Evolutionary conservation across 2,329 filamentous ascomycete genomes (phyloP), one percentile per base, ranked within the genome.

Genomic region (Trichoderma sp.): DNA sequence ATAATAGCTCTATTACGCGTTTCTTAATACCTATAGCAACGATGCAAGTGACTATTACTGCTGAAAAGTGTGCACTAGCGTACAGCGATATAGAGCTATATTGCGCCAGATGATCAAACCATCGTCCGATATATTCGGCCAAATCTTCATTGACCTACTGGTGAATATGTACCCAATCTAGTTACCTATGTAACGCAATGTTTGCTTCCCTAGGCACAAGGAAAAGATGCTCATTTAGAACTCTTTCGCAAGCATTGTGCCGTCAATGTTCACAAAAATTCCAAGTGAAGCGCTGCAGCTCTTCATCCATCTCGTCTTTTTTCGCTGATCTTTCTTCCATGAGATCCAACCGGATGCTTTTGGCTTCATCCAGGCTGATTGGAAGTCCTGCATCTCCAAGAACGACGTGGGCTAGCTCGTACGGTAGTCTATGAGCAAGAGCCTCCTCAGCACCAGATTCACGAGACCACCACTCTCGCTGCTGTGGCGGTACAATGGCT

Each of bases 401-500:
- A 1, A 77, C 70, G 70, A 75, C 72, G 1, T 72, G 37, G 2
- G 67, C 70, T 5, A 77, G 31, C 69, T 77, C 76, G 0, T 61
- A 53, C 1, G 75, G 76, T 56, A 76, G 57, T 19, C 37, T 37
- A 0, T 56, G 11, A 5, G 55, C 43, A 35, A 52, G 29, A 31
- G 40, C 43, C 40, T 52, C 11, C 3, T 66, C 37, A 5, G 52
- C n/a, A n/a, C 56, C 27, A 29, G 40, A 29, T 53, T 65, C 57
- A 5, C 37, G 11, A 53, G 7, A 40, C 69, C 80, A 82, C 82
- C 82, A 83, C 43, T 78, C 68, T 19, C 70, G 71, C 72, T 81
- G 81, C 75, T 84, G 81, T 2, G 81, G 81, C 24, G 82, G 81
- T n/a, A 83, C 79, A 33, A 83, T 83, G 35, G 80, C 79, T 11